Conservation (phyloP, 176 grass and related monocot genomes). For the Zizania latifolia region DNA sequence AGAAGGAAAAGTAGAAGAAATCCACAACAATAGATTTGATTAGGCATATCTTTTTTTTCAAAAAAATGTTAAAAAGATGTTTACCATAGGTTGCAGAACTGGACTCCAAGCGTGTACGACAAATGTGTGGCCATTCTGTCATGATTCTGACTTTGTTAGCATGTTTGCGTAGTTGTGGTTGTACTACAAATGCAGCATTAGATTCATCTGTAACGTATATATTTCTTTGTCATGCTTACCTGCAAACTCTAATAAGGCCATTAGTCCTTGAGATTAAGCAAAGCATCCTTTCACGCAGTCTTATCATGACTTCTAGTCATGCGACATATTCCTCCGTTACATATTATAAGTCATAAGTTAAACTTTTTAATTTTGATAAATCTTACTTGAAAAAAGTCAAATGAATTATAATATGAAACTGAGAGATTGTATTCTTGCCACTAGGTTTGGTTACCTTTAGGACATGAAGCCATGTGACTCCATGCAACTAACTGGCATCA, state of each 20-base stretch:
- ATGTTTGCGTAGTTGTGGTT: not conserved
- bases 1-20: not conserved
- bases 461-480: slow-evolving; percentile 21
- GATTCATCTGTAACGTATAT: not conserved
- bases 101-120: not conserved
- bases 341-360: too few relatives aligned
- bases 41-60: too few relatives aligned
- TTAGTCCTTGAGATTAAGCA: not conserved
- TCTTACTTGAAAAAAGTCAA: too few relatives aligned
- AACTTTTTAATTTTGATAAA: too few relatives aligned
- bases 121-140: not conserved
- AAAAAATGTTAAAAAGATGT: too few relatives aligned
- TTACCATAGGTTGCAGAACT: not conserved
- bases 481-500: slow-evolving; percentile 6
- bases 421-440: slow-evolving; percentile 9
- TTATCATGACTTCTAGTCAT: not conserved
- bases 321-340: too few relatives aligned
- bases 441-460: slow-evolving; percentile 13
- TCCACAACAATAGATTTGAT: not conserved
- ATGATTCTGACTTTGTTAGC: not conserved
- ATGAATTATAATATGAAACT: too few relatives aligned
- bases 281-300: not conserved
- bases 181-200: not conserved
- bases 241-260: not conserved
- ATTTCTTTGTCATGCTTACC: not conserved